Evolutionary conservation across 2,329 filamentous ascomycete species (phyloP).

Genomic region (Elsinoe fawcettii): DNA sequence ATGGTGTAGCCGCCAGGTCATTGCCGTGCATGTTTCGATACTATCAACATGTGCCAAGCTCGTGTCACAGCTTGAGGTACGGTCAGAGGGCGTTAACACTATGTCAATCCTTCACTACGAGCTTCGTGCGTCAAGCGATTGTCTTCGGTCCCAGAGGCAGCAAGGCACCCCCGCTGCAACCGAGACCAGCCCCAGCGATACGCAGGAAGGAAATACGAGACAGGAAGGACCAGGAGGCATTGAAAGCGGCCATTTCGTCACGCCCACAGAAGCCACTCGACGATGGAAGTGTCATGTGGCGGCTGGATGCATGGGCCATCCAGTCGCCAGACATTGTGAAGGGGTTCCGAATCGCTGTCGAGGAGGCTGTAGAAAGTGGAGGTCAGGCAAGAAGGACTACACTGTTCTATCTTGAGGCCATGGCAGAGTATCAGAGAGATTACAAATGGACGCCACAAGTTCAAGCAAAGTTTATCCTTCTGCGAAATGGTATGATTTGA

Average conservation of each 20-base stretch:
- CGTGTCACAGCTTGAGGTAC: conserved; percentile 2
- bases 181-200: not conserved
- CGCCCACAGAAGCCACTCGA: not conserved
- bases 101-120: not conserved
- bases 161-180: not conserved
- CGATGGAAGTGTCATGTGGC: not conserved
- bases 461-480: not conserved
- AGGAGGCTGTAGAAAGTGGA: not conserved
- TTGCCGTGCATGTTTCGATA: not conserved
- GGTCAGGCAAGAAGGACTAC: not conserved
- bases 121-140: not conserved
- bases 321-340: not conserved
- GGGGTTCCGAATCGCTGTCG: not conserved
- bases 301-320: not conserved
- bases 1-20: not conserved
- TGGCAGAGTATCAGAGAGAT: not conserved
- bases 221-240: not conserved
- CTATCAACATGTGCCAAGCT: not conserved
- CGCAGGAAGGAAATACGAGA: not conserved
- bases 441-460: not conserved
- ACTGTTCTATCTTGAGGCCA: not conserved
- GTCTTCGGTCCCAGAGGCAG: not conserved
- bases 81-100: not conserved
- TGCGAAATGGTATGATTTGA: not conserved
- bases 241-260: not conserved